Evolutionary conservation across 345 rosid genomes (phyloP).

Genomic region (Theobroma cacao): DNA sequence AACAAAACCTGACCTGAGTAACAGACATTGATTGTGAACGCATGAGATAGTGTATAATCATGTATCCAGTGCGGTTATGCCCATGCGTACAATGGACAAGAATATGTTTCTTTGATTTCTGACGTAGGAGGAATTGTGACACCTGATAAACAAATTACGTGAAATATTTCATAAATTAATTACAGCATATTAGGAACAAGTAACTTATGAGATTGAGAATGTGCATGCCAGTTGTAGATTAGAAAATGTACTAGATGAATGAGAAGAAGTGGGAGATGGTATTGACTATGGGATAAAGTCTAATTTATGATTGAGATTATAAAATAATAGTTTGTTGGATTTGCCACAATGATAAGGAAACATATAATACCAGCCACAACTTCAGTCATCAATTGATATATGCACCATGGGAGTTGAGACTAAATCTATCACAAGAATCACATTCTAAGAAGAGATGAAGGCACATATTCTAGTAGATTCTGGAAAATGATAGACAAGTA

Average conservation of each 20-base stretch:
- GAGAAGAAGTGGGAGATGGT: background rate
- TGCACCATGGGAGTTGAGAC: background rate
- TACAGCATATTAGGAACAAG: background rate
- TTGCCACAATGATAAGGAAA: background rate
- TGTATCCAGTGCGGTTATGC: slow-evolving; percentile 95
- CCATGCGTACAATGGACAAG: slow-evolving; percentile 99
- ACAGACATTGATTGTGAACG: slow-evolving; percentile 77
- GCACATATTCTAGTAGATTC: background rate
- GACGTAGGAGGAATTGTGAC: slow-evolving; percentile 62
- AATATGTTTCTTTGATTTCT: slow-evolving; percentile 77
- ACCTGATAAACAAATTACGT: slow-evolving; percentile 46
- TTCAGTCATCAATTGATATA: background rate
- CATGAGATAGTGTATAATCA: slow-evolving; percentile 95
- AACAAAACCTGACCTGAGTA: slow-evolving; percentile 52
- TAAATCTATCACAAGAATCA: background rate
- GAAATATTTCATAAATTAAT: background rate
- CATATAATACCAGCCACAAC: background rate
- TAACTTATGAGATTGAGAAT: background rate
- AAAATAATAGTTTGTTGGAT: background rate
- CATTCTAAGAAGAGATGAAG: slow-evolving; percentile 2
- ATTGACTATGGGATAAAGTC: background rate
- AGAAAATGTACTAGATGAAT: background rate
- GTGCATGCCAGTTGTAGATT: background rate
- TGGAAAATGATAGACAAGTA: background rate
- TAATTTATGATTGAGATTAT: background rate